Evolutionary conservation across 1,139 yeast genomes (phyloP).

Genomic region (Kodamaea sp.): DNA sequence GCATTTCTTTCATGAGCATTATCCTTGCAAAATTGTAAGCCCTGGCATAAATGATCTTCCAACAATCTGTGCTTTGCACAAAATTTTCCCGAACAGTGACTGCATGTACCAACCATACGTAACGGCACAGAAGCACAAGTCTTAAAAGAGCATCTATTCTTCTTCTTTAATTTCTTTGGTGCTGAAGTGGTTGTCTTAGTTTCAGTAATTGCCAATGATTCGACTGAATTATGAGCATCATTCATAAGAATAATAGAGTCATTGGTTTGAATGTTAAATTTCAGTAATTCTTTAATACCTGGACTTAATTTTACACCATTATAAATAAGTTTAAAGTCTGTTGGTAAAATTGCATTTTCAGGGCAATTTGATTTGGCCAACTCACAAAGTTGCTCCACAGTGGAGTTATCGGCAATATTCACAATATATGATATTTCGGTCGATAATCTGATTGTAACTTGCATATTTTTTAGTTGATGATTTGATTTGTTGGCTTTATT

Average conservation of each 20-base stretch:
- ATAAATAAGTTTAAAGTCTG: slow-evolving; percentile 47
- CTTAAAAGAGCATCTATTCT: slow-evolving; percentile 60
- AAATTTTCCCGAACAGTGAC: slow-evolving; percentile 79
- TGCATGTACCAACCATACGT: slow-evolving; percentile 85
- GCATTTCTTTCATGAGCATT: slow-evolving; percentile 54
- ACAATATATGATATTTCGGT: slow-evolving; percentile 41
- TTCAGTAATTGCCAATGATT: slow-evolving; percentile 12
- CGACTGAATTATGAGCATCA: slow-evolving; percentile 24
- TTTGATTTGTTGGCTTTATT: too few species aligned
- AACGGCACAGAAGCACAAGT: slow-evolving; percentile 65
- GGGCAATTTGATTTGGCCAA: slow-evolving; percentile 45
- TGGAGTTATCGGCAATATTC: slow-evolving; percentile 47
- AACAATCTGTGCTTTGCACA: slow-evolving; percentile 84
- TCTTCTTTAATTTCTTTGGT: slow-evolving; percentile 46
- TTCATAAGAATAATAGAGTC: slow-evolving; percentile 45
- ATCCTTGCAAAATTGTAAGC: slow-evolving; percentile 77
- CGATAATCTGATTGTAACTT: slow-evolving; percentile 40
- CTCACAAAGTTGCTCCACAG: slow-evolving; percentile 46
- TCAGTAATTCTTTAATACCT: slow-evolving; percentile 20
- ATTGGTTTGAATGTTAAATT: slow-evolving; percentile 21
- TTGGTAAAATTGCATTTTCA: slow-evolving; percentile 28
- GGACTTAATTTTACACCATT: slow-evolving; percentile 50
- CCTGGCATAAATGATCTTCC: slow-evolving; percentile 81
- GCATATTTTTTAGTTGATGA: slow-evolving; percentile 23
- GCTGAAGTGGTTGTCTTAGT: slow-evolving; percentile 14